Evolutionary conservation across 1,284 basidiomycete genomes (phyloP), one percentile per base, ranked within the genome.

Genomic region (Tilletia setariae): DNA sequence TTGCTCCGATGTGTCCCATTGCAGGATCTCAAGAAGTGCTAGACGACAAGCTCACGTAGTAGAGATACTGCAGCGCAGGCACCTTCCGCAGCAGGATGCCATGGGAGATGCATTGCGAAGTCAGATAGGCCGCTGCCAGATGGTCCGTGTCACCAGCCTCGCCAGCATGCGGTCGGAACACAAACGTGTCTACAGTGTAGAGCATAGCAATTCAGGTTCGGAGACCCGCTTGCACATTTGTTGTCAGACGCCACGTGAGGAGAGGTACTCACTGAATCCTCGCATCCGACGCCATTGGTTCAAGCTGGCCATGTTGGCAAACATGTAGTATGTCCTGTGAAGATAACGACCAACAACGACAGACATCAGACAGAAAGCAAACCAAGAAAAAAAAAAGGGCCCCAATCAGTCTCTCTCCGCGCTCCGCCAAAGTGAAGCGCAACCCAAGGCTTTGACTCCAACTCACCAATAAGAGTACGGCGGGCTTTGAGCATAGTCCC

Each of bases 61-160:
- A 99, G 40, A 85, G 79, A 71, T 84, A 84, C 76, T 87, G 86
- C 44, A 87, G 84, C 0, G 94, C 94, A 0, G 95, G 96, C 0
- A 98, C 95, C 83, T 98, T 99, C 72, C 96, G 90, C 13, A 99
- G 87, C 25, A 98, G 86, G 81, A 99, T 99, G 47, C 96, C 96
- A 82, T 99, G 96, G 16, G 95, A 97, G 82, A 99, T 98, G 0
- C 94, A 98, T 82, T 98, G 95, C 3, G 94, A 91, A 0, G 93
- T 94, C 30, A 99, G 87, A 87, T 93, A 98, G 1, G 95, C 91
- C 0, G 95, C 92, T 0, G 94, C 93, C 23, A 98, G 87, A 83
- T 98, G 96, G 83, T 98, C 95, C 0, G 96, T 93, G 82, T 99
- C 96, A 49, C 96, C 96, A 1, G 96, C 96, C 85, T 99, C 96